phyloP scores from a whole-genome alignment of 345 rosid species.

The Cardiospermum halicacabum region DNA sequence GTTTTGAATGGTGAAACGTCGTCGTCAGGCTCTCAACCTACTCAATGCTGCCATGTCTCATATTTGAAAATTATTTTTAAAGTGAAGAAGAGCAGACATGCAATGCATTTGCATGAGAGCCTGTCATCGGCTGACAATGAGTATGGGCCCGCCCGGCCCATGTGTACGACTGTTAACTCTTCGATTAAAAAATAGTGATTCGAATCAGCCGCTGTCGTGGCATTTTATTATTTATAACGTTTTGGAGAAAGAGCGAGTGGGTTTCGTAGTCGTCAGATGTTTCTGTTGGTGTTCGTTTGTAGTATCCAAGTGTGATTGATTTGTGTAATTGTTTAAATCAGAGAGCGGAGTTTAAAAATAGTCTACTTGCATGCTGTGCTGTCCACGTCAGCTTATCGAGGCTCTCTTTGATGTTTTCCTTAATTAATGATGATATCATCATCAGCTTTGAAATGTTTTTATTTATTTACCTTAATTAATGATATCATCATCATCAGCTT shows the following conservation, averaged over 20 bases:
- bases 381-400: neutral
- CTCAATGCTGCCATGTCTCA: conserved; percentile 3
- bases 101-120: neutral
- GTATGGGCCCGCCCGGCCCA: conserved; percentile 6
- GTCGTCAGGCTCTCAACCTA: neutral
- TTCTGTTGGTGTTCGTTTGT: neutral
- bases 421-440: no score
- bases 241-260: neutral
- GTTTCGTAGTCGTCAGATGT: conserved; percentile 3
- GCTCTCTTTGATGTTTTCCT: no score
- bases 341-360: neutral
- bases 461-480: no score
- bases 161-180: neutral
- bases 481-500: no score
- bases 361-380: neutral
- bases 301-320: neutral
- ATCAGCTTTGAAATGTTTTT: no score
- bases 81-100: neutral
- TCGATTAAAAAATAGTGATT: neutral
- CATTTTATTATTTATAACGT: neutral
- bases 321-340: neutral
- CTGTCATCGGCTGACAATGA: conserved; percentile 11
- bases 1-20: neutral
- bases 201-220: neutral
- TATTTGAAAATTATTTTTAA: accelerated